Base-by-base conservation (phyloP, 768 basidiomycete genomes). In the Amanita muscaria region DNA sequence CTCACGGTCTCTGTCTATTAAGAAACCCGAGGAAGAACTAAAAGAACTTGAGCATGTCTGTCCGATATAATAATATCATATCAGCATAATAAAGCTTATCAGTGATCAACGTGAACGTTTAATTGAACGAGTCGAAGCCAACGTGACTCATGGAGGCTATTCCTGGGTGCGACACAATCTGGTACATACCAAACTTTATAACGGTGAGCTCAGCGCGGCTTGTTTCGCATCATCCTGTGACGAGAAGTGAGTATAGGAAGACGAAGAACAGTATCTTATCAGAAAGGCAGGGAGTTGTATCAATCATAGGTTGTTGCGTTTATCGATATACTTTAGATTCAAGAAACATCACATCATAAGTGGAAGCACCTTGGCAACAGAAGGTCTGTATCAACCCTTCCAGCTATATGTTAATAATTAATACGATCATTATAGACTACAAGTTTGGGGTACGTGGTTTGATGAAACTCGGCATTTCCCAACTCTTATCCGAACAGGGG, bases 361-460 rank as follows among this genome's bases (percentile, higher is more conserved):
- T 93, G 90, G 90, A 91, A 82, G 59, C 74, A 70, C 10, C 67
- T 88, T 9, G 66, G 73, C 3, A 84, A 84, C 51, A 72, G 88
- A 46, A 72, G 88, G 78, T 80, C 56, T 52, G 77, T 64, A 42
- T 51, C n/a, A n/a, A 48, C 51, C 40, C 56, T 23, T 31, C 18
- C 22, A 18, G 35, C 36, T 34, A 18, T 15, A 43, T 46, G 10
- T 40, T 10, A n/a, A 40, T 24, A 29, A 15, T 40, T 19, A 34
- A 14, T 16, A 19, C 24, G 21, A 39, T 16, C 9, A 30, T 8
- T 37, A n/a, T 52, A 88, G 87, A 51, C 57, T 86, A 46, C 87
- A 86, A 56, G 64, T 80, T 49, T 85, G 79, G 80, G 86, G 87
- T 83, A 45, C 54, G 69, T 51, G 46, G 34, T 16, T 49, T 35